Base-by-base conservation (phyloP, 768 basidiomycete genomes). In the Tulasnella sp. region DNA sequence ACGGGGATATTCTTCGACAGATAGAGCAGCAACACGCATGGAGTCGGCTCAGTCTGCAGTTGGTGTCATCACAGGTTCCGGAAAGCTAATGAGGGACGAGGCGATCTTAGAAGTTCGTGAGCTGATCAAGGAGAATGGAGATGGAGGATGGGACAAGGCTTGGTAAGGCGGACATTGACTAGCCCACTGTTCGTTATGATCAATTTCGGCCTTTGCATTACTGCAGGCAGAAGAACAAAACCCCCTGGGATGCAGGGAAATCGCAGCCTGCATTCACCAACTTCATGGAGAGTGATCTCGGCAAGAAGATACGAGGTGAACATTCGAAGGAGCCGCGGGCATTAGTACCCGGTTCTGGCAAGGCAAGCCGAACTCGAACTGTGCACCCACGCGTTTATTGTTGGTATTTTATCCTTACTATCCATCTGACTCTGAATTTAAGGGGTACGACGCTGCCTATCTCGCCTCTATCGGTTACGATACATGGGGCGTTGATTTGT, bases 231-330 rank as follows among this genome's bases (percentile, higher is more conserved):
- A 64, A 68, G 0, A 71, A 73, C 0, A 56, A 80, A 1, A 84
- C 81, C 0, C 85, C 85, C 0, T 87, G 85, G 84, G 84, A 86
- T 34, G 67, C 4, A 78, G 82, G 2, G 68, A 72, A 4, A n/a
- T 65, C 73, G 3, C 84, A 85, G 63, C 82, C 80, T 4, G 75
- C 83, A 1, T 70, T 86, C 56, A 69, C 67, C 24, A 79, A 81
- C 24, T 71, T 61, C 21, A 29, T 43, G 21, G 38, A 34, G 13
- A 43, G 61, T 13, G 26, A 41, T 15, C 17, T 45, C 34, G 38
- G 62, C 15, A 78, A 49, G 75, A 76, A 1, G 71, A 72, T 15
- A n/a, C 69, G 72, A 29, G 64, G 82, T 15, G 68, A 74, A 0
- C 72, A 79, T 45, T 79, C 83, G 3, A 72, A 60, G 29, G 47